Conservation (phyloP, 352 stramenopile species). For the Globisporangium nunn region DNA sequence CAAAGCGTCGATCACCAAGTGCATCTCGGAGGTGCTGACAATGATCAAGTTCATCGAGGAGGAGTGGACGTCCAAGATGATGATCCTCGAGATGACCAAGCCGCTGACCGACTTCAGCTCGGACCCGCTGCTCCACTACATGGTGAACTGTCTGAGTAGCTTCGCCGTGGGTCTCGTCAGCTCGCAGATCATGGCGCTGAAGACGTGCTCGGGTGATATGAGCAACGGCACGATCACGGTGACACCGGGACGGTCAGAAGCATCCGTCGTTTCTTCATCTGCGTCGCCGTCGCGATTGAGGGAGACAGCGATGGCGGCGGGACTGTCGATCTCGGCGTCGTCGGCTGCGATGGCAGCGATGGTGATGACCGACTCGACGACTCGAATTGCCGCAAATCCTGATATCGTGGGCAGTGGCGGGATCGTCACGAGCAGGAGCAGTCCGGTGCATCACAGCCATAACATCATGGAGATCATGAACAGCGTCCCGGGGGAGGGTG, state of each 20-base stretch:
- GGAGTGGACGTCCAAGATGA: slow-evolving; percentile 66
- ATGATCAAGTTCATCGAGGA: slow-evolving; percentile 64
- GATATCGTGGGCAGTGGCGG: not conserved
- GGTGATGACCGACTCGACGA: not conserved
- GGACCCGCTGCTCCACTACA: slow-evolving; percentile 51
- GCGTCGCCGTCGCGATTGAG: not conserved
- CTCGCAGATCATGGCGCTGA: slow-evolving; percentile 50
- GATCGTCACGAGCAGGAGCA: not conserved
- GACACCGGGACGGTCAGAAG: slow-evolving; percentile 3
- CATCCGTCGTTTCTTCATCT: not conserved
- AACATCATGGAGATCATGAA: slow-evolving; percentile 1
- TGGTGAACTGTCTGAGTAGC: slow-evolving; percentile 65
- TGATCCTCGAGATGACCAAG: slow-evolving; percentile 71
- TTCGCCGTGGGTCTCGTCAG: slow-evolving; percentile 54
- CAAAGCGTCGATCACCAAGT: slow-evolving; percentile 34
- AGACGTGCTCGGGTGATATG: slow-evolving; percentile 12
- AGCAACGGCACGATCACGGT: slow-evolving; percentile 20
- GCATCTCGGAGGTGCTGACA: slow-evolving; percentile 52
- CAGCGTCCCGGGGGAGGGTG: not conserved
- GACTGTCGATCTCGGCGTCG: not conserved
- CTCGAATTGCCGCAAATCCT: not conserved
- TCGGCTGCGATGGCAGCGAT: not conserved
- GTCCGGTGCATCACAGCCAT: not conserved
- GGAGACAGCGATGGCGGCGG: not conserved
- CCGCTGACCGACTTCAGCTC: slow-evolving; percentile 49